Conservation (phyloP, 148 eudicot species). For the Dysphania ambrosioides region DNA sequence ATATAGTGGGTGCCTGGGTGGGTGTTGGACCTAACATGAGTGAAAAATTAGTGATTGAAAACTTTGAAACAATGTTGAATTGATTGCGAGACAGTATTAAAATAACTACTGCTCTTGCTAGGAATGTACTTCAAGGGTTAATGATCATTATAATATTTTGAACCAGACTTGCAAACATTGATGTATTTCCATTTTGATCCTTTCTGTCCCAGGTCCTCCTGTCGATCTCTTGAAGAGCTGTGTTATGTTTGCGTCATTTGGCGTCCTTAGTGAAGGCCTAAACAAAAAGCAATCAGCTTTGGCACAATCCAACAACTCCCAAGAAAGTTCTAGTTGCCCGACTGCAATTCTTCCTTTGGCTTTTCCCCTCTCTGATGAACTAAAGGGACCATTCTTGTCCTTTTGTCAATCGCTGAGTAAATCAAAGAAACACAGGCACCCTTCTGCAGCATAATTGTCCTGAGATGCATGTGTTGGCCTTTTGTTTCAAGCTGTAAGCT, state of each 20-base stretch:
- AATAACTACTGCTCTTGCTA: neutral
- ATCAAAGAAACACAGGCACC: slow-evolving; percentile 14
- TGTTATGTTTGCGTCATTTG: slow-evolving; percentile 82
- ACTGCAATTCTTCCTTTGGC: slow-evolving; percentile 52
- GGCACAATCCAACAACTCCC: slow-evolving; percentile 43
- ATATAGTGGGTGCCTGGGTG: neutral
- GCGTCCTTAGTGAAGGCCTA: slow-evolving; percentile 64
- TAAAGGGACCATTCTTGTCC: slow-evolving; percentile 21
- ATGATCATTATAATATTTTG: neutral
- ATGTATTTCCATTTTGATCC: slow-evolving; percentile 1
- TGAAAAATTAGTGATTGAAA: neutral
- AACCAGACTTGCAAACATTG: neutral
- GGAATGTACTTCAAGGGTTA: neutral
- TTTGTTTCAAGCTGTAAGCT: neutral
- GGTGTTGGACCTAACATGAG: neutral
- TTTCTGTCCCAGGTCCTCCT: slow-evolving; percentile 64
- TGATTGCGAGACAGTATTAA: neutral
- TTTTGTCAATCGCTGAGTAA: slow-evolving; percentile 27
- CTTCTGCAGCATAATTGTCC: neutral
- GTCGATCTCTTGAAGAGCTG: slow-evolving; percentile 78
- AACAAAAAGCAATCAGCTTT: slow-evolving; percentile 77
- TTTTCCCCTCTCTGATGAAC: slow-evolving; percentile 27
- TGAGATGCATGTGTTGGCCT: neutral
- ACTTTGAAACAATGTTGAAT: neutral
- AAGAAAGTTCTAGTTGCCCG: slow-evolving; percentile 26